Base-by-base conservation (phyloP, 2,329 filamentous ascomycete species). In the Penicillium sp. region DNA sequence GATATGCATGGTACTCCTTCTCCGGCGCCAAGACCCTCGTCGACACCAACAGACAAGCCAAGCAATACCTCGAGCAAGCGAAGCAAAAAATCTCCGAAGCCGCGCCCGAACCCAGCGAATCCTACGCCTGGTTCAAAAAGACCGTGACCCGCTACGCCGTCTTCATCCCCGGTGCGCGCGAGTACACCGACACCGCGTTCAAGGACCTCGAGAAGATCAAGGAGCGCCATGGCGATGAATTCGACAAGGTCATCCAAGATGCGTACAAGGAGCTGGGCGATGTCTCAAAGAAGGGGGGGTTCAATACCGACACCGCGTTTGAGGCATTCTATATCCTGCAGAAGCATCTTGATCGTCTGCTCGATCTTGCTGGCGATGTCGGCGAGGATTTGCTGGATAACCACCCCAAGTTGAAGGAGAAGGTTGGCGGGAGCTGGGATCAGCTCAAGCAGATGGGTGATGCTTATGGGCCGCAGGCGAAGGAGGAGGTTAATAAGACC, bases 401-500 rank as follows among this genome's bases (percentile, higher is more conserved):
- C 71, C 89, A 92, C 71, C 90, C 90, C 0, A 75, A 88, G 66
- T 69, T 91, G 20, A 91, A 90, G 80, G 84, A 91, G 70, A 88
- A 89, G 76, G 76, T 92, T 8, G 89, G 89, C 14, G 86, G 84
- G 11, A 87, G 84, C 66, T 76, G 90, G 47, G 84, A 90, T 52
- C 84, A 90, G 72, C 78, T 92, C 52, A 90, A 90, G 82, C 75
- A 86, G 65, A 82, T 91, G 74, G 86, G 86, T 28, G 84, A 91
- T 14, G 80, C 86, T 60, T 89, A 89, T 68, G 90, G 90, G 0
- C 90, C 89, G 0, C 88, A 92, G 70, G 89, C 88, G 0, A 90
- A 91, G 83, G 88, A 91, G 81, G 83, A 90, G 73, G 84, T 90
- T 5, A 87, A 92, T 57, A 81, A 88, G 75, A 90, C 89, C 1